These are phyloP conservation scores for Nematocida ausubeli DNA, from an alignment of 371 early-diverging fungal genomes.

Conservation along the genomic window DNA sequence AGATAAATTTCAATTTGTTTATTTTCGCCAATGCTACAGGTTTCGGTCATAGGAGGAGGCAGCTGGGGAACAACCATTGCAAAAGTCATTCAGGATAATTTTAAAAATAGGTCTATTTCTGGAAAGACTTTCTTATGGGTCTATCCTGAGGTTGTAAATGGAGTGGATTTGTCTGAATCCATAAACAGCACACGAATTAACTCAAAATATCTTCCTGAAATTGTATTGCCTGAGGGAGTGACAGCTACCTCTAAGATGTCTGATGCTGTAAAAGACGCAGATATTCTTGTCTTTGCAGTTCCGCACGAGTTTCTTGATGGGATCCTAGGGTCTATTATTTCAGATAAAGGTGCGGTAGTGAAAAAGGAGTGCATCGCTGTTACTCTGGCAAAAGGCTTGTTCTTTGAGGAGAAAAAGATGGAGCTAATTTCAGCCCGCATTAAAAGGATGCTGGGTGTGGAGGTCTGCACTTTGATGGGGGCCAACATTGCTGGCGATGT, in stretches of 20 bases:
- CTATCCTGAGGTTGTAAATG: slow-evolving; percentile 81
- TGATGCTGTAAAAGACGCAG: slow-evolving; percentile 74
- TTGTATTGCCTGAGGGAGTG: slow-evolving; percentile 78
- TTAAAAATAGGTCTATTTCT: slow-evolving; percentile 71
- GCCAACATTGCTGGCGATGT: slow-evolving; percentile 97
- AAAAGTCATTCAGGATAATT: slow-evolving; percentile 80
- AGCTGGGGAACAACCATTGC: slow-evolving; percentile 81
- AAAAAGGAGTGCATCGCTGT: slow-evolving; percentile 71
- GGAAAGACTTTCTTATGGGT: slow-evolving; percentile 83
- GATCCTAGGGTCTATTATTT: slow-evolving; percentile 73
- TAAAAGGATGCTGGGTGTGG: slow-evolving; percentile 72
- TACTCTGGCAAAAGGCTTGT: slow-evolving; percentile 76
- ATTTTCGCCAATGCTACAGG: not conserved
- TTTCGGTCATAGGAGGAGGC: slow-evolving; percentile 66
- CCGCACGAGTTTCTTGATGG: slow-evolving; percentile 86
- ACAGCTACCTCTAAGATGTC: slow-evolving; percentile 77
- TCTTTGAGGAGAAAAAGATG: slow-evolving; percentile 69
- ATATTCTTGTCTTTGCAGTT: slow-evolving; percentile 83
- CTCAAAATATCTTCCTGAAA: slow-evolving; percentile 85
- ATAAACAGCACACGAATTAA: slow-evolving; percentile 88
- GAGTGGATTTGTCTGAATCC: slow-evolving; percentile 76
- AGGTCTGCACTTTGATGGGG: slow-evolving; percentile 81
- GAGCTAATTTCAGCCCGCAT: slow-evolving; percentile 82
- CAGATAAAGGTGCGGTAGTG: slow-evolving; percentile 68
- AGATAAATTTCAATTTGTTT: not conserved